Evolutionary conservation across 495 filamentous ascomycete species (phyloP).

Genomic region (Rhizodiscina lignyota): DNA sequence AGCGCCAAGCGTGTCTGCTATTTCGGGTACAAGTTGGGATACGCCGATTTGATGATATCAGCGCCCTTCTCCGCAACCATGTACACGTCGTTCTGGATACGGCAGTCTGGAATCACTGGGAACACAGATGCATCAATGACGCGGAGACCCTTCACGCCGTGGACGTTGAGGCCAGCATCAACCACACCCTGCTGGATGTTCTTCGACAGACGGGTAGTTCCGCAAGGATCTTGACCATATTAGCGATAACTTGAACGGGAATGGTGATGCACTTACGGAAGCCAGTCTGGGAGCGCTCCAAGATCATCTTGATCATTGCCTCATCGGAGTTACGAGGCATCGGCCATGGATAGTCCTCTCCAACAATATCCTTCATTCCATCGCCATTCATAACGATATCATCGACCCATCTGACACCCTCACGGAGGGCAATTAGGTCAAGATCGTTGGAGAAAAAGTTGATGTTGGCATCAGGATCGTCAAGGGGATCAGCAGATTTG

Average conservation of each 20-base stretch:
- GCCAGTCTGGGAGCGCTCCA: conserved; percentile 40
- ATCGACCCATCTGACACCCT: not conserved
- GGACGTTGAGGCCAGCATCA: not conserved
- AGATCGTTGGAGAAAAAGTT: not conserved
- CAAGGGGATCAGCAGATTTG: conserved; percentile 6
- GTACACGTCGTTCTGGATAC: conserved; percentile 8
- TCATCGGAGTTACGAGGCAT: not conserved
- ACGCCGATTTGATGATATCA: conserved; percentile 28
- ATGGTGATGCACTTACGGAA: conserved; percentile 24
- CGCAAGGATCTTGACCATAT: conserved; percentile 20
- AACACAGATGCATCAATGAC: not conserved
- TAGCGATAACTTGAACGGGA: not conserved
- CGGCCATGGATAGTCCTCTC: not conserved
- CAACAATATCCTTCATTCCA: conserved; percentile 22
- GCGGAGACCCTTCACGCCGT: not conserved
- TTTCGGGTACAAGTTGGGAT: conserved; percentile 16
- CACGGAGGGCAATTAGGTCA: not conserved
- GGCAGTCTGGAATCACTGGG: conserved; percentile 1
- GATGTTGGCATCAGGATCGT: conserved; percentile 7
- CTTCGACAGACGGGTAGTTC: conserved; percentile 32
- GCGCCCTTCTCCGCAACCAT: conserved; percentile 15
- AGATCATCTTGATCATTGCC: conserved; percentile 22
- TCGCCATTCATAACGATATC: not conserved
- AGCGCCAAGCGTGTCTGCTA: too few relatives aligned
- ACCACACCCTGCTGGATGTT: conserved; percentile 22